phyloP scores from a whole-genome alignment of 2,329 filamentous ascomycete species.

The Sordariomycetes sp. region DNA sequence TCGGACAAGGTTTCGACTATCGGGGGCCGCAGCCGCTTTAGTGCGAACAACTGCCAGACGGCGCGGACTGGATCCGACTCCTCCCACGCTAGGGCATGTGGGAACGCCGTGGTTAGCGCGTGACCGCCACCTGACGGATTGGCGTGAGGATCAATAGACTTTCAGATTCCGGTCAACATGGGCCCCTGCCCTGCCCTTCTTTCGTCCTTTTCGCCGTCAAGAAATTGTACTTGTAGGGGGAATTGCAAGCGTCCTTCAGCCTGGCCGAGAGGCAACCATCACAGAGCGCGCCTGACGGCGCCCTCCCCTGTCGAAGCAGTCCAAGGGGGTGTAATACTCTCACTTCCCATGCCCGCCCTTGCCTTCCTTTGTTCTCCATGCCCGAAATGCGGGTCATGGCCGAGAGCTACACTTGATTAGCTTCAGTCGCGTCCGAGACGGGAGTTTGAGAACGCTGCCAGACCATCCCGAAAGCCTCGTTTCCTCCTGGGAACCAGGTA shows the following conservation, averaged over 20 bases:
- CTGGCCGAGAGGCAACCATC: too few relatives aligned
- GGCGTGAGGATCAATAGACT: background rate
- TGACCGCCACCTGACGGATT: background rate
- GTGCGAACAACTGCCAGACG: background rate
- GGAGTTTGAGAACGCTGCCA: too few relatives aligned
- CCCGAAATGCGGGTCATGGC: too few relatives aligned
- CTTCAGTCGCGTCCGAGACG: too few relatives aligned
- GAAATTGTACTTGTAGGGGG: background rate
- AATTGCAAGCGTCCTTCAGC: background rate
- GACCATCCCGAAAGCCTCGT: background rate
- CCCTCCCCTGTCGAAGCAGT: background rate
- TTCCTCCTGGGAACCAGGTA: background rate
- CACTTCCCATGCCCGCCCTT: too few relatives aligned
- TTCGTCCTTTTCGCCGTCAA: background rate
- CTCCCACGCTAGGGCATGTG: background rate
- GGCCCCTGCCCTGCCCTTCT: background rate
- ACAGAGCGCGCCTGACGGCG: too few relatives aligned
- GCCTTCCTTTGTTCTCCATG: too few relatives aligned
- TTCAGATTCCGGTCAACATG: background rate
- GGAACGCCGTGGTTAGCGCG: background rate
- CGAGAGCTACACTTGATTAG: too few relatives aligned
- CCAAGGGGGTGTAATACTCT: too few relatives aligned
- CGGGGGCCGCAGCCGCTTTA: background rate
- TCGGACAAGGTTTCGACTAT: background rate
- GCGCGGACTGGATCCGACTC: background rate